Conservation (phyloP, 1,284 basidiomycete species). For the Apiotrichum porosum region DNA sequence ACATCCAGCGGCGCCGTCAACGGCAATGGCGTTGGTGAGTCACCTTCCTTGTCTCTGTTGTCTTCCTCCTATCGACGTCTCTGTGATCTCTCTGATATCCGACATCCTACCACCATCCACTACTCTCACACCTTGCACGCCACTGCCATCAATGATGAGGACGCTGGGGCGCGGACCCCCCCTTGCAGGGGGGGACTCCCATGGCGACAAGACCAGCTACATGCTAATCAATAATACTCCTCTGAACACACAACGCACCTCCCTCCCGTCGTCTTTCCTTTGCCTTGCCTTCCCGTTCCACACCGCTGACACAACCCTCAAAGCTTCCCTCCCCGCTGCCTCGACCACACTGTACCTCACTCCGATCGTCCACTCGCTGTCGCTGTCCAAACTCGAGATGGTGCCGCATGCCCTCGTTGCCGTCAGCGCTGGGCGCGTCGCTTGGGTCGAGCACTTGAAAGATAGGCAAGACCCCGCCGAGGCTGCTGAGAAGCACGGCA, state of each 20-base stretch:
- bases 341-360: slow-evolving; percentile 59
- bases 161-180: slow-evolving; percentile 10
- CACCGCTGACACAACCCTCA: neutral
- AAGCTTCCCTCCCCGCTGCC: neutral
- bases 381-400: slow-evolving; percentile 55
- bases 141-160: slow-evolving; percentile 15
- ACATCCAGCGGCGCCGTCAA: no score
- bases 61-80: no score
- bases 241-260: no score
- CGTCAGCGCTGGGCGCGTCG: slow-evolving; percentile 61
- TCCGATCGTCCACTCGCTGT: slow-evolving; percentile 62
- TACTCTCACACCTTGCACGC: no score
- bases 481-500: slow-evolving; percentile 15
- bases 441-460: slow-evolving; percentile 51
- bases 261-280: no score
- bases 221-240: slow-evolving; percentile 10
- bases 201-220: slow-evolving; percentile 9
- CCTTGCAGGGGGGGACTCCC: no score
- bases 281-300: neutral
- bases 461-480: slow-evolving; percentile 42
- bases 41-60: no score
- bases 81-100: no score
- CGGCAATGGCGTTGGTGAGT: no score
- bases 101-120: no score
- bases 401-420: slow-evolving; percentile 59